Percentiles rank a stretch among this genome's conserved stretches.
Conservation (phyloP, 352 stramenopile genomes). For the Pythium plurisporium region DNA sequence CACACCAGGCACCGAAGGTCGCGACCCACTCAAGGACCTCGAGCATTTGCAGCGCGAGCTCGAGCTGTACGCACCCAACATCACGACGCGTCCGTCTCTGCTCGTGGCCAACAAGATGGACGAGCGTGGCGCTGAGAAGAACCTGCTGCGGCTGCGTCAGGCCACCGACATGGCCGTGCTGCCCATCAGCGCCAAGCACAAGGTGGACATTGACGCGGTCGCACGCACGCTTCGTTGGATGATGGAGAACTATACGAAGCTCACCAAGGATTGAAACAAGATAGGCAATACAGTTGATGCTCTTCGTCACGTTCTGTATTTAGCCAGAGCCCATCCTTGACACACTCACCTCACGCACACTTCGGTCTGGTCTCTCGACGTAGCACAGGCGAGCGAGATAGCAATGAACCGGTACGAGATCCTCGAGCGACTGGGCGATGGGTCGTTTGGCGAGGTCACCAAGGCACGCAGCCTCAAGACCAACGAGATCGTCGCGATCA, state of each 20-base stretch:
- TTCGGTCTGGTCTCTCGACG: no score
- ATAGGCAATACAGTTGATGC: background rate
- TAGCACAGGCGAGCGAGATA: no score
- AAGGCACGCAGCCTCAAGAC: conserved; percentile 90
- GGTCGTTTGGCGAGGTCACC: conserved; percentile 91
- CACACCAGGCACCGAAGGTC: conserved; percentile 69
- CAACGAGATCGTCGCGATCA: conserved; percentile 86
- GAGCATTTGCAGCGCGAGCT: conserved; percentile 78
- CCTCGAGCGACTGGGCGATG: conserved; percentile 89
- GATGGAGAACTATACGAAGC: conserved; percentile 39
- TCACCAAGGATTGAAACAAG: conserved; percentile 41
- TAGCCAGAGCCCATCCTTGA: no score
- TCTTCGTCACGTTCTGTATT: no score
- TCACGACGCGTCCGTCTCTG: conserved; percentile 79
- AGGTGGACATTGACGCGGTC: conserved; percentile 80
- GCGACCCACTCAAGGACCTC: conserved; percentile 75
- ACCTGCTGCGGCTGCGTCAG: conserved; percentile 67
- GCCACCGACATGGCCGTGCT: conserved; percentile 71
- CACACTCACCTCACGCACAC: no score
- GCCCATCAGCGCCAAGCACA: conserved; percentile 83
- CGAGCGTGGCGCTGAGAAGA: conserved; percentile 72
- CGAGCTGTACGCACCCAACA: conserved; percentile 82
- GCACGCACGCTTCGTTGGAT: conserved; percentile 60
- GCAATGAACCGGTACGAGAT: conserved; percentile 92
- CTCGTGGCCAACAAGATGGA: conserved; percentile 91